These are phyloP conservation scores for Pichia cactophila DNA, from an alignment of 1,139 yeast genomes.

Conservation along the genomic window DNA sequence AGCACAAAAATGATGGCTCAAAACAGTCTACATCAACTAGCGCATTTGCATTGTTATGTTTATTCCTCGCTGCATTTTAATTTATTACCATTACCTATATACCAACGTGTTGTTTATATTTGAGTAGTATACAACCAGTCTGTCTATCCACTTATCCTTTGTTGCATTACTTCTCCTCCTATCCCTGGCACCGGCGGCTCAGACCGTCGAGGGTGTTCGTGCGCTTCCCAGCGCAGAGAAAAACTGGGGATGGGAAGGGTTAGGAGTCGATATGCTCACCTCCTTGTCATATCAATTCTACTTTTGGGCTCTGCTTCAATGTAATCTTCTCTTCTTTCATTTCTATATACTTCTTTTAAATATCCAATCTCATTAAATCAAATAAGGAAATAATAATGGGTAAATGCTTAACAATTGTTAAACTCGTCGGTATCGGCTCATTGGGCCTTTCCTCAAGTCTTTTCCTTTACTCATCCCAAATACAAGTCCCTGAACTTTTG, in stretches of 20 bases:
- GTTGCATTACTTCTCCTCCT: no score
- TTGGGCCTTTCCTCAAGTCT: conserved; percentile 43
- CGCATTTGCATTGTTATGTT: not conserved
- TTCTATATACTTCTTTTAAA: not conserved
- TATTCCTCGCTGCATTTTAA: not conserved
- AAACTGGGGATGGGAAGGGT: not conserved
- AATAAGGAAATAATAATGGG: conserved; percentile 21
- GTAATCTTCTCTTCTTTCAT: not conserved
- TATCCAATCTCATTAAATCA: not conserved
- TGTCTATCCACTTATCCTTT: no score
- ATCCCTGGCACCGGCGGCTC: no score
- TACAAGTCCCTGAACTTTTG: conserved; percentile 30
- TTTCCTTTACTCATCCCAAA: conserved; percentile 33
- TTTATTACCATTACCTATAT: not conserved
- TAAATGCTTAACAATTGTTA: conserved; percentile 41
- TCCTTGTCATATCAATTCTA: not conserved
- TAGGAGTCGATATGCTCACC: not conserved
- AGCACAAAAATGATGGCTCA: conserved; percentile 8
- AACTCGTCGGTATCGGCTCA: conserved; percentile 45
- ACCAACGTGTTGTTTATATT: not conserved
- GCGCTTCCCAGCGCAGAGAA: not conserved
- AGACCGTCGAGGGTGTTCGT: not conserved
- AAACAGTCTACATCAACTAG: not conserved
- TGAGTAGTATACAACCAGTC: no score
- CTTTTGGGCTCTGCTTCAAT: not conserved